Conservation (phyloP, 257 asterid species). For the Linaria vulgaris region DNA sequence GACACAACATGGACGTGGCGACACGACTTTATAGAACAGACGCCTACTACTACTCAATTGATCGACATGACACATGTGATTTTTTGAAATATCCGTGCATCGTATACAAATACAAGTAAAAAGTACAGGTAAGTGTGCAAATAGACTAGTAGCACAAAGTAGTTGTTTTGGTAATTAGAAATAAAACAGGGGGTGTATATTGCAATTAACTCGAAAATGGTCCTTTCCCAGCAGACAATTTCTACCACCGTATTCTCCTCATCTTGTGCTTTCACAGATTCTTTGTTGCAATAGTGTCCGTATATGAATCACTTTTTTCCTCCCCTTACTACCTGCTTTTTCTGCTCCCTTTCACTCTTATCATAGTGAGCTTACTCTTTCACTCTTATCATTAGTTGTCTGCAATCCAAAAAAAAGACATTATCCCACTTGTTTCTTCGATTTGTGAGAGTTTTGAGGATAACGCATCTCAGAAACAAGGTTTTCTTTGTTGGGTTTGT, state of each 20-base stretch:
- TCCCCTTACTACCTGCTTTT: not conserved
- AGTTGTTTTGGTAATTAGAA: too few relatives aligned
- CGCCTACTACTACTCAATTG: too few relatives aligned
- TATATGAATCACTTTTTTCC: slow-evolving; percentile 33
- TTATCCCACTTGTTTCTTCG: slow-evolving; percentile 33
- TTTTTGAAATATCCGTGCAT: too few relatives aligned
- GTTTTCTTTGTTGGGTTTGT: slow-evolving; percentile 25
- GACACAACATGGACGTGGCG: too few relatives aligned
- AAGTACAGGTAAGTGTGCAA: too few relatives aligned
- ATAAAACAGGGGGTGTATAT: too few relatives aligned
- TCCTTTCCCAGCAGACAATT: slow-evolving; percentile 72
- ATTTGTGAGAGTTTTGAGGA: slow-evolving; percentile 26
- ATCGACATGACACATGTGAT: too few relatives aligned
- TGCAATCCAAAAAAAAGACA: slow-evolving; percentile 33
- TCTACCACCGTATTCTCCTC: slow-evolving; percentile 75
- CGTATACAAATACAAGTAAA: too few relatives aligned
- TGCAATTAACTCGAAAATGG: too few relatives aligned
- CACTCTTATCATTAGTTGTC: slow-evolving; percentile 46
- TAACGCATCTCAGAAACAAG: slow-evolving; percentile 27
- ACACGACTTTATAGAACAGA: too few relatives aligned
- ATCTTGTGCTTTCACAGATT: slow-evolving; percentile 73
- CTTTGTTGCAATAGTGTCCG: slow-evolving; percentile 65
- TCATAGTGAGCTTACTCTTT: slow-evolving; percentile 46
- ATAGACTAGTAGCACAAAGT: too few relatives aligned
- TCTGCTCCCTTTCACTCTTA: slow-evolving; percentile 22